These are phyloP conservation scores for Alnus glutinosa DNA, from an alignment of 306 rosid genomes.

Conservation along the genomic window DNA sequence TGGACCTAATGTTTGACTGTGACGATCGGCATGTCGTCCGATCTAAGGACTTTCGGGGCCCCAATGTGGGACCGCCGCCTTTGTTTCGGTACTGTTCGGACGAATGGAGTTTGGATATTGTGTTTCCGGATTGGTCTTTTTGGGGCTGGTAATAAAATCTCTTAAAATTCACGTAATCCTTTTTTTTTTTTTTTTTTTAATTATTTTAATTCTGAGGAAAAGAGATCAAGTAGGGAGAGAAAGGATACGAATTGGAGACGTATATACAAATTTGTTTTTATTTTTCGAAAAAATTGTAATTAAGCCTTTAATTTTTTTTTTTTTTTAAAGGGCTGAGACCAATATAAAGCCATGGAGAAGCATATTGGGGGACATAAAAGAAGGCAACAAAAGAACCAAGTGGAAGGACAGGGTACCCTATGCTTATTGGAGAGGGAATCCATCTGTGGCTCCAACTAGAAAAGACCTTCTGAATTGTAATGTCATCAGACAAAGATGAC, in stretches of 20 bases:
- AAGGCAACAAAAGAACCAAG: conserved; percentile 62
- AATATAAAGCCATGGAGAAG: conserved; percentile 77
- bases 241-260: too few species aligned
- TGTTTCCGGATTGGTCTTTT: conserved; percentile 96
- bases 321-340: conserved; percentile 71
- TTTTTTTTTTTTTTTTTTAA: not conserved
- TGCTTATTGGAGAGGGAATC: conserved; percentile 94
- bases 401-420: conserved; percentile 82
- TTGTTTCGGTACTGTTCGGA: conserved; percentile 71
- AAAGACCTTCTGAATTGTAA: conserved; percentile 73
- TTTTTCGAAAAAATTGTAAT: too few species aligned
- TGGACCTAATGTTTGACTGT: conserved; percentile 80
- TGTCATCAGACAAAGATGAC: conserved; percentile 46
- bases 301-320: too few species aligned
- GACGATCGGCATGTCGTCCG: conserved; percentile 64
- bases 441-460: conserved; percentile 56
- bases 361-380: conserved; percentile 48
- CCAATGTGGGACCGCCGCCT: conserved; percentile 49
- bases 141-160: conserved; percentile 80
- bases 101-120: conserved; percentile 56
- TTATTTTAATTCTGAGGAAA: not conserved
- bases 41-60: conserved; percentile 25
- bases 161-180: not conserved
- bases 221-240: not conserved
- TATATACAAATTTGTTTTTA: too few species aligned